Percentiles rank a stretch among this genome's conserved stretches.
Conservation (phyloP, 2,329 filamentous ascomycete genomes). For the Cytospora chrysosperma region DNA sequence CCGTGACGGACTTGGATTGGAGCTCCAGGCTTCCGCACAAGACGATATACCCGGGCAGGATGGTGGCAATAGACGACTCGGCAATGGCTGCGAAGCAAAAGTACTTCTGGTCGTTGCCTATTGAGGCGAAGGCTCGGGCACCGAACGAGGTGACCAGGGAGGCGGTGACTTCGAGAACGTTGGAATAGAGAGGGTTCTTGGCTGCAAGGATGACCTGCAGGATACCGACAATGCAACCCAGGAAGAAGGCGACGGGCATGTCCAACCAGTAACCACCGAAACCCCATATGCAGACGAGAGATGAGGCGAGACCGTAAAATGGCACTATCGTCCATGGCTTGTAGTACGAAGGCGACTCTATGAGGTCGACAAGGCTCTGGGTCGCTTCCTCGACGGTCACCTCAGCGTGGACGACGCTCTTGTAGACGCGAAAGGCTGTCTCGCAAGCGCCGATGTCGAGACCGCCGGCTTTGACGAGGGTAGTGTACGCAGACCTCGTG, state of each 20-base stretch:
- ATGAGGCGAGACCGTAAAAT: constrained; percentile 15
- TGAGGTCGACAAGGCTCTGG: constrained; percentile 6
- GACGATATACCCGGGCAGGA: constrained; percentile 20
- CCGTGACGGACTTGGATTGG: constrained; percentile 20
- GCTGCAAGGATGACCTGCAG: constrained; percentile 18
- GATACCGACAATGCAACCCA: constrained; percentile 16
- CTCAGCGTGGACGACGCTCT: constrained; percentile 22
- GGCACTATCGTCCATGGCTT: constrained; percentile 22
- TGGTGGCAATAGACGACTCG: constrained; percentile 17
- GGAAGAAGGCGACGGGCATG: constrained; percentile 20
- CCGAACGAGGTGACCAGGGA: constrained; percentile 18
- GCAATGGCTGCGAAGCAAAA: constrained; percentile 21
- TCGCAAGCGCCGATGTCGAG: constrained; percentile 26
- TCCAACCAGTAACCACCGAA: constrained; percentile 20
- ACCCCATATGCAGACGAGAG: constrained; percentile 3
- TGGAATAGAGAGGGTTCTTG: constrained; percentile 17
- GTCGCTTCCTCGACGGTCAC: constrained; percentile 23
- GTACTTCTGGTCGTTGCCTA: constrained; percentile 8
- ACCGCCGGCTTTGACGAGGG: constrained; percentile 24
- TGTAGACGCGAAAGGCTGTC: constrained; percentile 23
- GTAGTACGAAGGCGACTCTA: constrained; percentile 20
- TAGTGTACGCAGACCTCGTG: constrained; percentile 24
- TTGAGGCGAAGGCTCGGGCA: constrained; percentile 18
- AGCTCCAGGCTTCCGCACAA: constrained; percentile 20
- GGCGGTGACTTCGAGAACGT: constrained; percentile 19